phyloP scores from a whole-genome alignment of 1,284 basidiomycete genomes.

The Malassezia nana region DNA sequence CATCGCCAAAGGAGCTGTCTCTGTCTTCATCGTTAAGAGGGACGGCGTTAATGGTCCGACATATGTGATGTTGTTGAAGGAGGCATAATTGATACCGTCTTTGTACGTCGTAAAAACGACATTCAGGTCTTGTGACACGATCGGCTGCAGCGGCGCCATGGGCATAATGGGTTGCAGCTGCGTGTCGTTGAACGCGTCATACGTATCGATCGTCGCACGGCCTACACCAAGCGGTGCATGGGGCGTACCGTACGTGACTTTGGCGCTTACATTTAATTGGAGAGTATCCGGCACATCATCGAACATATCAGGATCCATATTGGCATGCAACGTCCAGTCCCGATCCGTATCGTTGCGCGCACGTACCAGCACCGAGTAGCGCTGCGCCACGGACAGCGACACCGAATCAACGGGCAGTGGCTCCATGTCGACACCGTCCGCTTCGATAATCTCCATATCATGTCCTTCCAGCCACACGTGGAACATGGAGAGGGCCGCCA shows the following conservation, averaged over 20 bases:
- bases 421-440: slow-evolving; percentile 52
- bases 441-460: slow-evolving; percentile 74
- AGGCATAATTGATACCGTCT: slow-evolving; percentile 39
- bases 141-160: slow-evolving; percentile 15
- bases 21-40: slow-evolving; percentile 3
- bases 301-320: slow-evolving; percentile 62
- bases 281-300: slow-evolving; percentile 35
- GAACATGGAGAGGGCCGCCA: slow-evolving; percentile 49
- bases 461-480: slow-evolving; percentile 69
- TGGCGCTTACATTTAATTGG: slow-evolving; percentile 39
- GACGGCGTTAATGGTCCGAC: slow-evolving; percentile 57
- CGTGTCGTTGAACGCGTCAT: slow-evolving; percentile 50
- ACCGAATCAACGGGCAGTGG: slow-evolving; percentile 39
- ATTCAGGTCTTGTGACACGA: slow-evolving; percentile 45
- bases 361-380: slow-evolving; percentile 30
- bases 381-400: slow-evolving; percentile 7
- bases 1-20: background rate
- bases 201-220: slow-evolving; percentile 13
- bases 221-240: slow-evolving; percentile 17
- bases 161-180: slow-evolving; percentile 48
- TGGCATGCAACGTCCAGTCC: slow-evolving; percentile 81
- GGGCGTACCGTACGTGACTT: slow-evolving; percentile 24
- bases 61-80: slow-evolving; percentile 50
- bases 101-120: slow-evolving; percentile 52
- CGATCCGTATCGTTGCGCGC: slow-evolving; percentile 66